phyloP scores from a whole-genome alignment of 805 yeast genomes.

The Metschnikowia sp. region DNA sequence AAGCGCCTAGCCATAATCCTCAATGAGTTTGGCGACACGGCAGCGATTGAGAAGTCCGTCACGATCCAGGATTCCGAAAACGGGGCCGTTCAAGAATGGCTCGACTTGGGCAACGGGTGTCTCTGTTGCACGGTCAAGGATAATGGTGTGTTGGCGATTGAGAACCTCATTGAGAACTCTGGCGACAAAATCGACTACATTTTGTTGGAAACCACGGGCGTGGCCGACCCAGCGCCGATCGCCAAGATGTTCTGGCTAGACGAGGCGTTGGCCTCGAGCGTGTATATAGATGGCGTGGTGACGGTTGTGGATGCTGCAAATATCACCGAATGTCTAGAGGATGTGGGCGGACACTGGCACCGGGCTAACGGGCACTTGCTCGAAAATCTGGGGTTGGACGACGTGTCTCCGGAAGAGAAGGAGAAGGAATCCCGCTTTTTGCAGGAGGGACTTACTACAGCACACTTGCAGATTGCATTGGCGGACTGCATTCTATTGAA shows the following conservation, averaged over 20 bases:
- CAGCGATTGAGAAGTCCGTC: conserved; percentile 83
- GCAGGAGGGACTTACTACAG: conserved; percentile 61
- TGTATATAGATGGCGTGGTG: conserved; percentile 87
- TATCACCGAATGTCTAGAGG: conserved; percentile 63
- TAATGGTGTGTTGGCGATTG: conserved; percentile 92
- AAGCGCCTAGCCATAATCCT: conserved; percentile 82
- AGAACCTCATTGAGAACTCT: conserved; percentile 69
- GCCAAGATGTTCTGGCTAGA: conserved; percentile 98
- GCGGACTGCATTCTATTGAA: conserved; percentile 83
- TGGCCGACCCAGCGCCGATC: conserved; percentile 97
- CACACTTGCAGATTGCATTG: conserved; percentile 83
- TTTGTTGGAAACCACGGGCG: conserved; percentile 90
- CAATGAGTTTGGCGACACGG: conserved; percentile 89
- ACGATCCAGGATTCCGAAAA: conserved; percentile 51
- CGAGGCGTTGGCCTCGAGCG: conserved; percentile 77
- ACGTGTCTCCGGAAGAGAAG: conserved; percentile 24
- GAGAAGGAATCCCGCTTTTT: conserved; percentile 32
- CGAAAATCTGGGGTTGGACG: conserved; percentile 16
- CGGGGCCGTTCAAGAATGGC: conserved; percentile 79
- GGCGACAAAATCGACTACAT: conserved; percentile 82
- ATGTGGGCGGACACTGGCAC: conserved; percentile 71
- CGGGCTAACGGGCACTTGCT: conserved; percentile 31
- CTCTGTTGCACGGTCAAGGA: conserved; percentile 95
- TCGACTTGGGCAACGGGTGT: conserved; percentile 95
- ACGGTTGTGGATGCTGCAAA: conserved; percentile 80